Evolutionary conservation across 768 basidiomycete genomes (phyloP).

Genomic region (Suillus tomentosus): DNA sequence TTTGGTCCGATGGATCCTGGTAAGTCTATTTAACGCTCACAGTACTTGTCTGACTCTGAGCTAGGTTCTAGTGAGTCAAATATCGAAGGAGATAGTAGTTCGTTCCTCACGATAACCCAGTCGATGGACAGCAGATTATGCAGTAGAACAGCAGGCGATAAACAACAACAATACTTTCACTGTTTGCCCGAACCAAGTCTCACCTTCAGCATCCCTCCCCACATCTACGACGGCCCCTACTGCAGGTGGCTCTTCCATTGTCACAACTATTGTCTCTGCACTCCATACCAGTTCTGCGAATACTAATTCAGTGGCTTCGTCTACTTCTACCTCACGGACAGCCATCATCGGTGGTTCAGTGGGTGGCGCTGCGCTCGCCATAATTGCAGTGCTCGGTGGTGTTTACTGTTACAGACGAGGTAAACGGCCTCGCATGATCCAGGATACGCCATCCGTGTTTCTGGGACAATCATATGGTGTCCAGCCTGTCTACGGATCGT

Average conservation of each 20-base stretch:
- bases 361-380: neutral
- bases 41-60: slow-evolving; percentile 1
- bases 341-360: slow-evolving; percentile 2
- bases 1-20: slow-evolving; percentile 23
- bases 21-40: slow-evolving; percentile 6
- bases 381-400: slow-evolving; percentile 1
- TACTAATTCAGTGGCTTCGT: neutral
- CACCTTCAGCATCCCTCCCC: slow-evolving; percentile 13
- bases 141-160: slow-evolving; percentile 18
- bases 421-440: neutral
- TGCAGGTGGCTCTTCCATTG: neutral
- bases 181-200: slow-evolving; percentile 21
- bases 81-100: neutral
- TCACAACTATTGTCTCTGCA: neutral
- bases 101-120: slow-evolving; percentile 14
- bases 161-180: slow-evolving; percentile 31
- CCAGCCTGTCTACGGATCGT: neutral
- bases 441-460: neutral
- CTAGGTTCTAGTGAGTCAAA: slow-evolving; percentile 14
- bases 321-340: neutral
- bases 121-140: slow-evolving; percentile 21
- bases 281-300: neutral
- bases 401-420: neutral
- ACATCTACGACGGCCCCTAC: neutral
- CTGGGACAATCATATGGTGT: neutral